Percentiles rank a stretch among this genome's conserved stretches.
phyloP scores from a whole-genome alignment of 1,284 basidiomycete genomes.

The Trametes sp. region DNA sequence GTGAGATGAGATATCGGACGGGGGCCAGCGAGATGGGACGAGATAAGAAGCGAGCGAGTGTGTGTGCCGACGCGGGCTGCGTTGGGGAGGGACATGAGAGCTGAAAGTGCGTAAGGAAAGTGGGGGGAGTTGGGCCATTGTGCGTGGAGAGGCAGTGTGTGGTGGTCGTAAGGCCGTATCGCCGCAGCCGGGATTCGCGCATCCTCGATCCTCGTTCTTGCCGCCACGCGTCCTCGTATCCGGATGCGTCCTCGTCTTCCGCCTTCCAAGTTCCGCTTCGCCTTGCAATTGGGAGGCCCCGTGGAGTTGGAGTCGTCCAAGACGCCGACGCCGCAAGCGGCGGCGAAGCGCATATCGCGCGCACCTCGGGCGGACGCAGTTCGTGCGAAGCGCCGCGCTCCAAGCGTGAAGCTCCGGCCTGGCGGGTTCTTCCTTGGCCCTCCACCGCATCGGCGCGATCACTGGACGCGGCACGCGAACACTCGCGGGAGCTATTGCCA shows the following conservation, averaged over 20 bases:
- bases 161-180: neutral
- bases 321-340: neutral
- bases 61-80: neutral
- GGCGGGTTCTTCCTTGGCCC: constrained; percentile 11
- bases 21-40: neutral
- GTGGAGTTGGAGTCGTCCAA: neutral
- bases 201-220: constrained; percentile 13
- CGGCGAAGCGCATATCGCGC: neutral
- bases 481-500: constrained; percentile 12
- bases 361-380: constrained; percentile 5
- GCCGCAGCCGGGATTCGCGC: neutral
- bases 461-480: constrained; percentile 13
- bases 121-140: neutral
- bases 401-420: constrained; percentile 15
- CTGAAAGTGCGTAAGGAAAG: neutral
- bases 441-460: constrained; percentile 6
- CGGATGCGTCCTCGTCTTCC: constrained; percentile 9
- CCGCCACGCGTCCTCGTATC: constrained; percentile 20
- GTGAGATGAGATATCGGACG: neutral
- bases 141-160: neutral
- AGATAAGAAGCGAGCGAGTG: neutral
- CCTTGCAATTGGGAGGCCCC: too few species aligned
- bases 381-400: constrained; percentile 9
- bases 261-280: neutral
- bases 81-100: neutral